These are phyloP conservation scores for Cladosporium colombiae DNA, from an alignment of 2,329 filamentous ascomycete genomes.

Conservation along the genomic window DNA sequence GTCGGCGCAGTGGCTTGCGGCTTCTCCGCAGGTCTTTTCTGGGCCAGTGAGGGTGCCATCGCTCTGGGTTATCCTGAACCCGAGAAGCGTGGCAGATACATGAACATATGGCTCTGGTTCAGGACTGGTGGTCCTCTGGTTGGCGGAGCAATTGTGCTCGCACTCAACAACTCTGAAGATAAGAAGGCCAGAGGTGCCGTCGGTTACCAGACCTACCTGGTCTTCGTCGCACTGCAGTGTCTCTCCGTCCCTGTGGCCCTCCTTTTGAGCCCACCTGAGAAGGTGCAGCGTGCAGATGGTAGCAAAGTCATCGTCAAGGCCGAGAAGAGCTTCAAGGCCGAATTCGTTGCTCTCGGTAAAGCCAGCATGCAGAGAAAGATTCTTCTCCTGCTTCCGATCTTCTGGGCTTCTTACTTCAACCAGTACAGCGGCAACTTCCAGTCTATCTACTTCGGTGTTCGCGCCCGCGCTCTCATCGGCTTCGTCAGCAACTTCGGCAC, in stretches of 20 bases:
- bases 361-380: constrained; percentile 33
- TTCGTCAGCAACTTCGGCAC: constrained; percentile 47
- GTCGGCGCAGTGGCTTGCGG: constrained; percentile 53
- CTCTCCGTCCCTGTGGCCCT: constrained; percentile 42
- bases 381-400: constrained; percentile 46
- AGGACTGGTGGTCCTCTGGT: constrained; percentile 52
- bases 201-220: constrained; percentile 43
- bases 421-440: constrained; percentile 53
- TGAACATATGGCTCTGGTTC: constrained; percentile 54
- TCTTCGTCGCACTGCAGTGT: constrained; percentile 47
- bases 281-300: constrained; percentile 47
- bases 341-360: constrained; percentile 42
- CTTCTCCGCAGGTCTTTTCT: constrained; percentile 53
- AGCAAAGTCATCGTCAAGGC: constrained; percentile 41
- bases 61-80: constrained; percentile 53
- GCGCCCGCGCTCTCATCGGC: constrained; percentile 51
- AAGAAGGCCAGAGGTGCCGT: constrained; percentile 39
- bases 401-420: constrained; percentile 50
- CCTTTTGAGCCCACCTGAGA: constrained; percentile 43
- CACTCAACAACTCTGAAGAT: constrained; percentile 50
- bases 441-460: constrained; percentile 50
- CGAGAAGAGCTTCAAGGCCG: constrained; percentile 43
- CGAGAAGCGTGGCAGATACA: constrained; percentile 49
- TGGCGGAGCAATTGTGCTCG: constrained; percentile 51
- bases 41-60: constrained; percentile 54